phyloP scores from a whole-genome alignment of 2,329 filamentous ascomycete genomes.

The Botrytis squamosa region DNA sequence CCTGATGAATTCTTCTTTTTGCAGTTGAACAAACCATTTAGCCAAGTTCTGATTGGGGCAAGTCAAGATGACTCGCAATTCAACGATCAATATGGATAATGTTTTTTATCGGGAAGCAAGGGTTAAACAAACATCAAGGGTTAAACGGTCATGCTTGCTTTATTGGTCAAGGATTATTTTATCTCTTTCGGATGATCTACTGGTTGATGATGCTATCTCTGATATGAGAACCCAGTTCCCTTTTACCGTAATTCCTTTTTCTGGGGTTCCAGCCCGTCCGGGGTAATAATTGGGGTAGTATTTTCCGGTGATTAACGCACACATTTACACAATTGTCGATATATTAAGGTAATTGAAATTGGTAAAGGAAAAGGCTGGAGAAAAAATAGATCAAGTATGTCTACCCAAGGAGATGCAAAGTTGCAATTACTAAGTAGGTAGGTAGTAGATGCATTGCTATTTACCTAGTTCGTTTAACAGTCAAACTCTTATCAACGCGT shows the following conservation, averaged over 20 bases:
- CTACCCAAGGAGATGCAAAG: background rate
- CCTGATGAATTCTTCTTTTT: background rate
- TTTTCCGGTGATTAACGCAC: background rate
- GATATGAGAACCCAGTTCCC: background rate
- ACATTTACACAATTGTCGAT: background rate
- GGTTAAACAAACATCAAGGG: background rate
- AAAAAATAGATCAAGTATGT: background rate
- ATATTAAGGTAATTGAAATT: background rate
- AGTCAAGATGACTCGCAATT: background rate
- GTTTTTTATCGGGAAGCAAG: background rate
- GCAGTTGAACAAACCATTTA: background rate
- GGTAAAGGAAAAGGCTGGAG: background rate
- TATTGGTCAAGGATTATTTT: constrained; percentile 1
- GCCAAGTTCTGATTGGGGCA: background rate
- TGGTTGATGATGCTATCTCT: background rate
- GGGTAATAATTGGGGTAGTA: background rate
- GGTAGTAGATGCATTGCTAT: background rate
- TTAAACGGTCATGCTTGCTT: background rate
- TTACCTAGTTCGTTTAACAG: background rate
- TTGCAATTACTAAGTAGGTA: background rate
- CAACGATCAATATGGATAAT: background rate
- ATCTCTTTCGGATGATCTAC: background rate
- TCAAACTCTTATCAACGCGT: background rate
- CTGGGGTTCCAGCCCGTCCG: background rate
- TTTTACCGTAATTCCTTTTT: background rate